phyloP scores from a whole-genome alignment of 148 eudicot species.

The Diospyros kaki region DNA sequence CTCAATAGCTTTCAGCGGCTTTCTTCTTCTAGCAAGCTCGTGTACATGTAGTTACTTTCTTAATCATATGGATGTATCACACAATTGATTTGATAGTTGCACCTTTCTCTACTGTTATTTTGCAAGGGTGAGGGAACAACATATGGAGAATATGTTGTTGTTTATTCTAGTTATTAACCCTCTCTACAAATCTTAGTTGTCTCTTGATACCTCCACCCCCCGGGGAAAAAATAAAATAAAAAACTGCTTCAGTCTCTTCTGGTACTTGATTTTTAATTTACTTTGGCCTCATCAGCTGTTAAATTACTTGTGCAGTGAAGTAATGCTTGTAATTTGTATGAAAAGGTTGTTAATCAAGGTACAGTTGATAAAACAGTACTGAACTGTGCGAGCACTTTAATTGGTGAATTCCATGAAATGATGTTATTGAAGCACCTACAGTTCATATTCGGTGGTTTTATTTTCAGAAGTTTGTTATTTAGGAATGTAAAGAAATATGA shows the following conservation, averaged over 20 bases:
- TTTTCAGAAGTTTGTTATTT: background rate
- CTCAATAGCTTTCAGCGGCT: background rate
- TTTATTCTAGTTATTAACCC: background rate
- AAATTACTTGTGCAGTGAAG: background rate
- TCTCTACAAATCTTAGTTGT: background rate
- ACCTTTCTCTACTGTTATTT: background rate
- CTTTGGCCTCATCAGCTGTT: background rate
- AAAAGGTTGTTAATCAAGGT: background rate
- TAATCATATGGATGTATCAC: background rate
- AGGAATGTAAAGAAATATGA: background rate
- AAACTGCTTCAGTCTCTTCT: too few species aligned
- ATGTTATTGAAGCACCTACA: background rate
- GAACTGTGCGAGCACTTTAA: background rate
- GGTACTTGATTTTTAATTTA: too few species aligned
- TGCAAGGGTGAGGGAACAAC: background rate
- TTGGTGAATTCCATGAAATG: background rate
- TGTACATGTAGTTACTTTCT: background rate
- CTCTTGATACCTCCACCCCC: background rate
- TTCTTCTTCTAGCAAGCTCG: background rate
- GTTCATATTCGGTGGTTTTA: background rate
- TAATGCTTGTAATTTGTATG: background rate
- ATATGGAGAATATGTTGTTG: background rate
- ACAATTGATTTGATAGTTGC: background rate
- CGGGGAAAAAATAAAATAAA: too few species aligned
- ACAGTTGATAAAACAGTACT: background rate